Evolutionary conservation across 805 yeast species (phyloP).

Genomic region (Metschnikowia lunata): DNA sequence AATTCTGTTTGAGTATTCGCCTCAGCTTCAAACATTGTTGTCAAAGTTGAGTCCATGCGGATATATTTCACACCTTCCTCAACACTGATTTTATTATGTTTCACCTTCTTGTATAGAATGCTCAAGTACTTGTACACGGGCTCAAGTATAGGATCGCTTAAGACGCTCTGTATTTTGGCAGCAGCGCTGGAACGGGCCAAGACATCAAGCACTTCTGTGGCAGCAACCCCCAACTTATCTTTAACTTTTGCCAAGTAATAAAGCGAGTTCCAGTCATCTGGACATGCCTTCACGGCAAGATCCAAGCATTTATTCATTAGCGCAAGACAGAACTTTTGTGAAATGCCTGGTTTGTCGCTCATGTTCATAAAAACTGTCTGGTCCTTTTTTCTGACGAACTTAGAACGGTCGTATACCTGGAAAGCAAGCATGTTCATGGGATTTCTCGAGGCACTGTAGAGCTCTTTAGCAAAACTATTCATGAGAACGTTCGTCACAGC

Average conservation of each 20-base stretch:
- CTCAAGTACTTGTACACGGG: conserved; percentile 71
- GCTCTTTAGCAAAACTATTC: conserved; percentile 51
- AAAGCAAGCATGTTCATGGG: conserved; percentile 67
- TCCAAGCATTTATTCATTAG: conserved; percentile 41
- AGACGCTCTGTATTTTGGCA: conserved; percentile 34
- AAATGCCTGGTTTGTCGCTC: conserved; percentile 19
- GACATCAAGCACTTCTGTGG: conserved; percentile 34
- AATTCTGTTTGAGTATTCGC: conserved; percentile 24
- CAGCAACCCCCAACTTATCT: conserved; percentile 41
- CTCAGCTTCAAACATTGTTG: conserved; percentile 4
- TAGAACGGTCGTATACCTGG: conserved; percentile 36
- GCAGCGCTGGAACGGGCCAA: conserved; percentile 42
- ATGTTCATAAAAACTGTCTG: conserved; percentile 25
- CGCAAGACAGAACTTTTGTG: conserved; percentile 29
- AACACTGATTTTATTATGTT: conserved; percentile 28
- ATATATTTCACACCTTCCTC: conserved; percentile 39
- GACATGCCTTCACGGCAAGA: conserved; percentile 42
- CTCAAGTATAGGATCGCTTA: conserved; percentile 61
- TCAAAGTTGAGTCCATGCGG: conserved; percentile 27
- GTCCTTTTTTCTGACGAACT: conserved; percentile 25
- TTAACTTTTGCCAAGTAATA: conserved; percentile 57
- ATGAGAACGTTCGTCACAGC: conserved; percentile 44
- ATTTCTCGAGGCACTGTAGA: conserved; percentile 54
- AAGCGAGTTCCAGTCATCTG: conserved; percentile 56
- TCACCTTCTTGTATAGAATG: conserved; percentile 52